Evolutionary conservation across 352 stramenopile species (phyloP).

Genomic region (Phytophthora sp.): DNA sequence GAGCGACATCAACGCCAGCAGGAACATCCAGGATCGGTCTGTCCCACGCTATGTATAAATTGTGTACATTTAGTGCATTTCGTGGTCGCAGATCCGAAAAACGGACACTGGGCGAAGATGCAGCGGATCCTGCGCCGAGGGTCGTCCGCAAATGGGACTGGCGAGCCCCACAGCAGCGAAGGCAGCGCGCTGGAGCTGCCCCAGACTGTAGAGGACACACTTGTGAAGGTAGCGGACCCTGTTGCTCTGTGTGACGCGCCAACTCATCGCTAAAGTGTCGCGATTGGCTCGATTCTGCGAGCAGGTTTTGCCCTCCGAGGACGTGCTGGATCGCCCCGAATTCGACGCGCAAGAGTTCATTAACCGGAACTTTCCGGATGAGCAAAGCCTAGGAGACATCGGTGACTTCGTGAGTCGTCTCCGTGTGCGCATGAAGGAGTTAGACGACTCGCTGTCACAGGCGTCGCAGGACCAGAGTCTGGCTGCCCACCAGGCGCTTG

Average conservation of each 20-base stretch:
- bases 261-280: too few relatives aligned
- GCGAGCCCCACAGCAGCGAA: slow-evolving; percentile 4
- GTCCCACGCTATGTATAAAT: too few relatives aligned
- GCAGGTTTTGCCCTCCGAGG: slow-evolving; percentile 82
- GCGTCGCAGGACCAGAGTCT: slow-evolving; percentile 82
- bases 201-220: slow-evolving; percentile 53
- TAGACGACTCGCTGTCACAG: slow-evolving; percentile 82
- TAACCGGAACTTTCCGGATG: slow-evolving; percentile 93
- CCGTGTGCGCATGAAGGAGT: slow-evolving; percentile 76
- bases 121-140: slow-evolving; percentile 13
- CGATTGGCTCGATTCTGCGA: too few relatives aligned
- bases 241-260: too few relatives aligned
- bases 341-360: slow-evolving; percentile 94
- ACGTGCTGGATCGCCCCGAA: slow-evolving; percentile 86
- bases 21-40: too few relatives aligned
- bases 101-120: slow-evolving; percentile 12
- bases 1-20: too few relatives aligned
- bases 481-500: slow-evolving; percentile 76
- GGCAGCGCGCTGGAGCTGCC: slow-evolving; percentile 54
- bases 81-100: too few relatives aligned
- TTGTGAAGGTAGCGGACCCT: slow-evolving; percentile 43
- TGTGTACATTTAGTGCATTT: too few relatives aligned
- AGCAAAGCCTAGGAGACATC: slow-evolving; percentile 80
- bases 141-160: background rate
- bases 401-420: slow-evolving; percentile 86